Percentiles rank a stretch among this genome's conserved stretches.
Conservation (phyloP, 2,329 filamentous ascomycete species). For the Simplicillium aogashimaense region DNA sequence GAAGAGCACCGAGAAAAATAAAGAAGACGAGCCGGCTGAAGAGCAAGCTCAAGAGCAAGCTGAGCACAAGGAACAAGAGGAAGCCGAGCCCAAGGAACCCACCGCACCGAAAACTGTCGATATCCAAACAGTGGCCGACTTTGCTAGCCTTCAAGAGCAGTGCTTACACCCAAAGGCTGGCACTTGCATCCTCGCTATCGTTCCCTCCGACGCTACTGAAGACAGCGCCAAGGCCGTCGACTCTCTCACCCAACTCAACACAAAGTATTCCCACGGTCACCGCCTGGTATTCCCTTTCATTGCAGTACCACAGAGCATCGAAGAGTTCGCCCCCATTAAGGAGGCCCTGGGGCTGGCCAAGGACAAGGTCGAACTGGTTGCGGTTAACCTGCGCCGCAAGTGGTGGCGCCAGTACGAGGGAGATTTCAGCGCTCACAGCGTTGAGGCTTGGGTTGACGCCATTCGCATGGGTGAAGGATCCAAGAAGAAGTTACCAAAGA, state of each 20-base stretch:
- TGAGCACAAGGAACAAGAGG: constrained; percentile 23
- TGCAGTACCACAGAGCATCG: constrained; percentile 49
- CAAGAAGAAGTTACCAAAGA: constrained; percentile 65
- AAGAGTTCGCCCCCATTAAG: constrained; percentile 30
- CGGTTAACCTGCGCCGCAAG: constrained; percentile 71
- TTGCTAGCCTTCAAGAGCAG: constrained; percentile 53
- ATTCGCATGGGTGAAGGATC: constrained; percentile 80
- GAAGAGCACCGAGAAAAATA: constrained; percentile 25
- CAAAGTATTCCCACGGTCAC: constrained; percentile 60
- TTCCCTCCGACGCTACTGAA: constrained; percentile 42
- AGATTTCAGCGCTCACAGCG: constrained; percentile 45
- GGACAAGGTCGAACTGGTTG: constrained; percentile 58
- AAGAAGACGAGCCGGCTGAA: constrained; percentile 24
- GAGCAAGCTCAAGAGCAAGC: constrained; percentile 24
- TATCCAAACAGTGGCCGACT: constrained; percentile 55
- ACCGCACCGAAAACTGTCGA: constrained; percentile 36
- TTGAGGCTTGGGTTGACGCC: constrained; percentile 85
- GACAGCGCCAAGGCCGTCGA: constrained; percentile 47
- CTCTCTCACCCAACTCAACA: constrained; percentile 61
- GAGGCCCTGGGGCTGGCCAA: constrained; percentile 46
- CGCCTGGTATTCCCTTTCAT: constrained; percentile 76
- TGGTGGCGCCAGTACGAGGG: constrained; percentile 76
- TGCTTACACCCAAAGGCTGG: constrained; percentile 69
- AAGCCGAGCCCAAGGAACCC: constrained; percentile 22
- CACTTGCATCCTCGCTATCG: constrained; percentile 73